Evolutionary conservation across 352 stramenopile species (phyloP).

Genomic region (Pythium guiyangense): DNA sequence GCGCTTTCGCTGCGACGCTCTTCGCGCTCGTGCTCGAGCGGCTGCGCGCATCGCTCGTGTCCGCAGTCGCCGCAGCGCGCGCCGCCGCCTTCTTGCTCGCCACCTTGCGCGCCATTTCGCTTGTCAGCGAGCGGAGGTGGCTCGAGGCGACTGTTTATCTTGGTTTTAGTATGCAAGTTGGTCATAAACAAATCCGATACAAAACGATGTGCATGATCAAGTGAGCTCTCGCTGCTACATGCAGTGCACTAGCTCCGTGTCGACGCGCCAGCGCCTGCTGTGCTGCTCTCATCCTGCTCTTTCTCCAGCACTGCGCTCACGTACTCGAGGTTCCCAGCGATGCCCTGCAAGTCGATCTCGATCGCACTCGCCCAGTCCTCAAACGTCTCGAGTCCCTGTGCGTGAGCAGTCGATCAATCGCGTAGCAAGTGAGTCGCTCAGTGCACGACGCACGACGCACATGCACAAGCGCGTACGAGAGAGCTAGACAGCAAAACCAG

Average conservation of each 20-base stretch:
- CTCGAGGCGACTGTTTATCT: too few relatives aligned
- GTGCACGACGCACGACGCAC: neutral
- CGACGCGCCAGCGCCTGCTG: neutral
- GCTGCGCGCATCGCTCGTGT: neutral
- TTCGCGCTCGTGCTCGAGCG: neutral
- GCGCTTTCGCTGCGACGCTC: neutral
- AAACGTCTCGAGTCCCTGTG: slow-evolving; percentile 45
- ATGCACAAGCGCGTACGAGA: too few relatives aligned
- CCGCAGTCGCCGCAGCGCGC: neutral
- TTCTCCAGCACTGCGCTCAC: slow-evolving; percentile 62
- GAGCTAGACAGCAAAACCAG: neutral
- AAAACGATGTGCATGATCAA: too few relatives aligned
- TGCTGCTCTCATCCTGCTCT: slow-evolving; percentile 18
- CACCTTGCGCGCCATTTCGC: slow-evolving; percentile 16
- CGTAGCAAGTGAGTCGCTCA: neutral
- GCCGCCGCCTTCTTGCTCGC: slow-evolving; percentile 8
- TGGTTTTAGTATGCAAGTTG: too few relatives aligned
- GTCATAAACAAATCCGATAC: too few relatives aligned
- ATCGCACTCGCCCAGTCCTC: slow-evolving; percentile 41
- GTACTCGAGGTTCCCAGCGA: slow-evolving; percentile 69
- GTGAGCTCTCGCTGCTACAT: neutral
- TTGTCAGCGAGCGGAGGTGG: neutral
- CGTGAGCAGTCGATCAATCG: neutral
- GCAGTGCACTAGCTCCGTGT: too few relatives aligned
- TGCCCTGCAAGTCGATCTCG: slow-evolving; percentile 42